phyloP scores from a whole-genome alignment of 129 eudicot species.

The Silybum marianum region DNA sequence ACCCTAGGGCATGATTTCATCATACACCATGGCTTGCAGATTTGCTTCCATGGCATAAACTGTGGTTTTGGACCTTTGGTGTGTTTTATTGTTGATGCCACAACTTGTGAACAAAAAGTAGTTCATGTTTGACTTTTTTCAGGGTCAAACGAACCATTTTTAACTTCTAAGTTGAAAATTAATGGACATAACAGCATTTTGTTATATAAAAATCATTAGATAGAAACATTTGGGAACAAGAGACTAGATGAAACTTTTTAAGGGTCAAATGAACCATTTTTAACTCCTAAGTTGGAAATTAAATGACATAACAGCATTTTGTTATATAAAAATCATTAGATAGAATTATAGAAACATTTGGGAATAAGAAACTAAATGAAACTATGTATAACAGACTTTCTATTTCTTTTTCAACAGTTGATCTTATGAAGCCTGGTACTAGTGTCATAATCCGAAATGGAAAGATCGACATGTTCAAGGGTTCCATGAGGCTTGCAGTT shows the following conservation, averaged over 20 bases:
- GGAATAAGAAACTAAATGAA: slow-evolving; percentile 3
- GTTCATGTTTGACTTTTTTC: slow-evolving; percentile 5
- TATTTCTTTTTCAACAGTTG: slow-evolving; percentile 26
- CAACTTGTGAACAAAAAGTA: neutral
- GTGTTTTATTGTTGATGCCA: neutral
- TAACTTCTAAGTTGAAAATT: neutral
- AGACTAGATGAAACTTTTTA: neutral
- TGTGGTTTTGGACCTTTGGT: neutral
- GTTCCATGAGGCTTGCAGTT: slow-evolving; percentile 48
- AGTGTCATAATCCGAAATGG: slow-evolving; percentile 42
- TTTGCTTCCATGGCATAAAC: neutral
- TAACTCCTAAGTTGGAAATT: neutral
- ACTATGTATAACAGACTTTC: neutral
- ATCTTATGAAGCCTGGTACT: slow-evolving; percentile 44
- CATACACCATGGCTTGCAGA: neutral
- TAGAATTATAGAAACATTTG: neutral
- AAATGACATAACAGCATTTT: neutral
- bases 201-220: neutral
- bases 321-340: neutral
- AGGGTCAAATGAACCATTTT: neutral
- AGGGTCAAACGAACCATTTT: neutral
- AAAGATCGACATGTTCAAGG: slow-evolving; percentile 43
- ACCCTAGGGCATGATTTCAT: slow-evolving; percentile 19
- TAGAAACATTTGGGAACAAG: neutral
- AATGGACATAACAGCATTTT: neutral